Evolutionary conservation across 2,329 filamentous ascomycete species (phyloP), one percentile per base, ranked within the genome.

Genomic region (Diaporthe ampelina): DNA sequence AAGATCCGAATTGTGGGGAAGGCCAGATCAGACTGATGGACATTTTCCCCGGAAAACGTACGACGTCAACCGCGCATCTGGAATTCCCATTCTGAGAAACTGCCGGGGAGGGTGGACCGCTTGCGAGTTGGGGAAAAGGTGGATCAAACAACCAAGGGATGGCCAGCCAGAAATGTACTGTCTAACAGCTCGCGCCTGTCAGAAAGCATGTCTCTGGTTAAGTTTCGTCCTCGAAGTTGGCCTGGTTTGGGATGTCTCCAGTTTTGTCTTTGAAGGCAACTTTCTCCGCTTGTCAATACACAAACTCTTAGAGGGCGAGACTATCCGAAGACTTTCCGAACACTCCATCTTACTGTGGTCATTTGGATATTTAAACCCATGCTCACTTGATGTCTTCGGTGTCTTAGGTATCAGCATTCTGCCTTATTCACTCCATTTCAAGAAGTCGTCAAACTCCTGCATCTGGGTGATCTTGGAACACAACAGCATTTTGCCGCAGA

Each of bases 1-100:
- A 52, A 74, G 59, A 75, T 75, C 67, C 72, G 37, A 75, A 54
- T 54, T 52, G 57, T 70, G 74, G 74, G 67, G 71, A 67, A 67
- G 40, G n/a, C 70, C 50, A 45, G 70, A 68, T 29, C 43, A 50
- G 21, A 43, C 26, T 61, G 32, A 70, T 56, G 52, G 72, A n/a
- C 35, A 63, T 52, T 73, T 54, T n/a, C 35, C 65, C 68, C 54
- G 43, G 48, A 48, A 43, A 50, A 43, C 45, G 11, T 32, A 54
- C 63, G 63, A 68, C 63, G 63, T 68, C 45, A 68, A 68, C 29
- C 32, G 48, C 63, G 63, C 32, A 40, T 37, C 48, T 68, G 48
- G n/a, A 54, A 54, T 54, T 54, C 48, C 63, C 63, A 68, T 68
- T 11, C 48, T 13, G 11, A 54, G 48, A 54, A 40, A 68, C 63